Conservation (phyloP, 2,329 filamentous ascomycete species). For the Emmonsiellopsis sp. region DNA sequence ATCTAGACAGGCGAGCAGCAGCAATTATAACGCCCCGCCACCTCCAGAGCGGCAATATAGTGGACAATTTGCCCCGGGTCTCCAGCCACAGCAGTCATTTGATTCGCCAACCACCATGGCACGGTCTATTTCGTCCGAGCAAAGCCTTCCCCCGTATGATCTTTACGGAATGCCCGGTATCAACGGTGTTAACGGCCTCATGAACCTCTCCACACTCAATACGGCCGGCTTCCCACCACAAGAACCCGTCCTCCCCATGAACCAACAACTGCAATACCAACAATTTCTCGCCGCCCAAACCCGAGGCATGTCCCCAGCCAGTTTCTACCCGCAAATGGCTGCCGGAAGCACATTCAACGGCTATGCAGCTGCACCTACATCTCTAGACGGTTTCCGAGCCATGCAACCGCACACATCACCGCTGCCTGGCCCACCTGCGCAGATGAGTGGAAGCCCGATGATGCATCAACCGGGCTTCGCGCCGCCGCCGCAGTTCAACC, state of each 20-base stretch:
- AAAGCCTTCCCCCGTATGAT: conserved; percentile 28
- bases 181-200: conserved; percentile 21
- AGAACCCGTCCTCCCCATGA: conserved; percentile 33
- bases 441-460: conserved; percentile 35
- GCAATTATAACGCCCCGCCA: conserved; percentile 25
- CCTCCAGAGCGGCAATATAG: conserved; percentile 35
- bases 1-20: conserved; percentile 31
- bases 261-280: conserved; percentile 50
- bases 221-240: conserved; percentile 24
- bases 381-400: conserved; percentile 32
- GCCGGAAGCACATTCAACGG: conserved; percentile 31
- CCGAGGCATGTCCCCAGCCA: conserved; percentile 33
- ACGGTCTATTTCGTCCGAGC: conserved; percentile 28
- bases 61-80: conserved; percentile 28
- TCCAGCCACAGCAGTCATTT: conserved; percentile 24
- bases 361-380: conserved; percentile 30
- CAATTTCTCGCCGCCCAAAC: conserved; percentile 41
- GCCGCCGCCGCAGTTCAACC: conserved; percentile 34
- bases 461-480: conserved; percentile 40
- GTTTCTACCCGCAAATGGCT: conserved; percentile 39
- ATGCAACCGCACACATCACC: conserved; percentile 31
- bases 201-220: conserved; percentile 2
- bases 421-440: conserved; percentile 25
- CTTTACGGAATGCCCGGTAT: conserved; percentile 29
- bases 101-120: conserved; percentile 22